Base-by-base conservation (phyloP, 2,329 filamentous ascomycete genomes). In the Alternaria sp. region DNA sequence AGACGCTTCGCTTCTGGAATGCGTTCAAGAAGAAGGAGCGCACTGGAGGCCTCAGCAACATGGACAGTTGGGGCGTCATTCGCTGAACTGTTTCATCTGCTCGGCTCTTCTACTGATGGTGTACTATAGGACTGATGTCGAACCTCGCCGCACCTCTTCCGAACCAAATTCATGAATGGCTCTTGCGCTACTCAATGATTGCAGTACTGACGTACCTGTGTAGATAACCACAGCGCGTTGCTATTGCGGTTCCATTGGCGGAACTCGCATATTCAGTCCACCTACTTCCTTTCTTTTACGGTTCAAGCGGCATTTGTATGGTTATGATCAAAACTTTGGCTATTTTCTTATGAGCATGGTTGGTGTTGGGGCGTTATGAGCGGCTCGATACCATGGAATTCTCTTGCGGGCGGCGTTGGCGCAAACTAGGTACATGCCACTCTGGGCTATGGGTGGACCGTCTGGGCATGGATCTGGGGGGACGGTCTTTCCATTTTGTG, bases 1-100 rank as follows among this genome's bases (percentile, higher is more conserved):
- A 99, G 80, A 99, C 95, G 0, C 79, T 99, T 49, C 84, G 95
- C 41, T 99, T 99, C 80, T 99, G 95, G 95, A 95, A 95, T 58
- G 90, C 95, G 2, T 99, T 99, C 80, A 92, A 91, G 60, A 89
- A 90, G 72, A 90, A 92, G 72, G 88, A 90, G 28, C 89, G 90
- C 26, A 84, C 86, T 34, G 82, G 83, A 55, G 88, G 89, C 46
- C 75, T 80, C 29, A 78, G 74, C 55, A 77, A 66, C 65, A 82
- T 95, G 56, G 86, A 88, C 40, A 90, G 92, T 75, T 95, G 91
- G 90, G 90, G 90, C 50, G 88, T 93, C 53, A 97, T 97, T 71
- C 88, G 92, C 58, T 85, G 52, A 58, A 51, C 14, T 39, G 23
- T 26, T 33, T 14, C 24, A 51, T 55, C 44, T 50, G 50, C 50